Base-by-base conservation (phyloP, 805 yeast species). In the Candida odintsovae region DNA sequence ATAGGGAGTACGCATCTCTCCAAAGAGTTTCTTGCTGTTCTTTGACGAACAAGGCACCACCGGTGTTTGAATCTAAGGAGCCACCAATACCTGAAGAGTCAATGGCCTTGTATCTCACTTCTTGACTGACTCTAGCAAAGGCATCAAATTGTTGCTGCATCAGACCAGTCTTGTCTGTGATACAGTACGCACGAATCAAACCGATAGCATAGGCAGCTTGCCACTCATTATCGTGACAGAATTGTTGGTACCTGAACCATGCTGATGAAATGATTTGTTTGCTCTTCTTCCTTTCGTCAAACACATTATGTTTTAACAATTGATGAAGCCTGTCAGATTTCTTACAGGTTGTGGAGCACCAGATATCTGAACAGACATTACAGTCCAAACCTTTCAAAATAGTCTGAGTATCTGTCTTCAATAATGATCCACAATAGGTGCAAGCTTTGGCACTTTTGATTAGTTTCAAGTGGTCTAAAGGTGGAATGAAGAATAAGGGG, bases 71-170 rank as follows among this genome's bases (percentile, higher is more conserved):
- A 53, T 78, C 83, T 51, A 79, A 59, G 21, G 65, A 58, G 26
- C 67, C 67, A 40, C 65, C 67, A 41, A 64, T 54, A 47, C 68
- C 68, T 15, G 77, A 74, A 15, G 84, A 73, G 53, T 76, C 78
- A 26, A 80, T 67, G 0, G 83, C 82, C 54, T 73, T 72, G 54
- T 77, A 78, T 50, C 94, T 72, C 4, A 73, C 62, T 39, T 76
- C 83, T 65, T 86, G 92, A 15, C 87, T 72, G 15, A 87, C 80
- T 43, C 75, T 70, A 4, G 92, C 90, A 75, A 86, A 75, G 1
- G 86, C 75, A 22, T 65, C 65, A 56, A 85, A 76, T 55, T 80
- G 79, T n/a, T 64, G 58, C 2, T 61, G 51, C 20, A 73, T 61
- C 6, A 60, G 52, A 4, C 73, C 75, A 2, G 70, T 53, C 44